Evolutionary conservation across 495 filamentous ascomycete species (phyloP).

Genomic region (Aspergillus cavernicola): DNA sequence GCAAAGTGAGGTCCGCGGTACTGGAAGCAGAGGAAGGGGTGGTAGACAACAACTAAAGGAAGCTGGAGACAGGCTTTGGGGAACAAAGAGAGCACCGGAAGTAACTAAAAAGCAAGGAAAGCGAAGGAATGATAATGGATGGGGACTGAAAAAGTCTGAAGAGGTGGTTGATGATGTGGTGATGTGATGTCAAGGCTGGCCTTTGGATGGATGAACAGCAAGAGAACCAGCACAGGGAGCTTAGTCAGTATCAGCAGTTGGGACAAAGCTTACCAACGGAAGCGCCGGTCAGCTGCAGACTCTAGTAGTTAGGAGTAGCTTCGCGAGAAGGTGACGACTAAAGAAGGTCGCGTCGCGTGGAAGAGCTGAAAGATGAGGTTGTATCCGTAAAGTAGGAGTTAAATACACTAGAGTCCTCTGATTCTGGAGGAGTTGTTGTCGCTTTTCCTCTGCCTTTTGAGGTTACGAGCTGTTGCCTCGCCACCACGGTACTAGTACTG

Average conservation of each 20-base stretch:
- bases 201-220: conserved; percentile 32
- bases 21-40: conserved; percentile 27
- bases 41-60: conserved; percentile 13
- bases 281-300: conserved; percentile 20
- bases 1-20: conserved; percentile 26
- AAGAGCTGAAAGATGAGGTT: too few relatives aligned
- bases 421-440: background rate
- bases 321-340: too few relatives aligned
- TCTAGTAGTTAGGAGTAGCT: background rate
- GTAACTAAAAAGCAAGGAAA: conserved; percentile 17
- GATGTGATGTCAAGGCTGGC: conserved; percentile 47
- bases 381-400: background rate
- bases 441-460: background rate
- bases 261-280: conserved; percentile 27
- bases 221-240: conserved; percentile 35
- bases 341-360: too few relatives aligned
- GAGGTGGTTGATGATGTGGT: conserved; percentile 40
- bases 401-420: too few relatives aligned
- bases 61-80: conserved; percentile 14
- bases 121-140: conserved; percentile 20
- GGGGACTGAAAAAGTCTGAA: conserved; percentile 12
- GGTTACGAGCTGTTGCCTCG: too few relatives aligned
- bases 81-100: conserved; percentile 15
- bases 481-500: background rate
- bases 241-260: conserved; percentile 33